These are phyloP conservation scores for Oemleria cerasiformis DNA, from an alignment of 306 rosid genomes.

Conservation along the genomic window DNA sequence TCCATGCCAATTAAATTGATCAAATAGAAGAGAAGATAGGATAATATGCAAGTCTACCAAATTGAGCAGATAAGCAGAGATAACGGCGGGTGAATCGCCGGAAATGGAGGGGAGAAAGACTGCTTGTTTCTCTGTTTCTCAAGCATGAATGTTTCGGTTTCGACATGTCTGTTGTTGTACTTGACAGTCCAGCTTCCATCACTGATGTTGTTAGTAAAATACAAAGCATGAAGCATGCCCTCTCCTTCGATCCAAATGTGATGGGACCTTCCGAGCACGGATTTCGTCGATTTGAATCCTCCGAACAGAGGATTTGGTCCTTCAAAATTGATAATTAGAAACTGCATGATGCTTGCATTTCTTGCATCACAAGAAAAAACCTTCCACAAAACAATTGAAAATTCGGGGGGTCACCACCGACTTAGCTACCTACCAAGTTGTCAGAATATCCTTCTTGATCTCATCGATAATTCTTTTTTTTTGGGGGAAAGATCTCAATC, in stretches of 20 bases:
- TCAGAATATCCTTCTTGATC: not conserved
- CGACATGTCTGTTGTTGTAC: constrained; percentile 60
- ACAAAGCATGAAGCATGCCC: constrained; percentile 76
- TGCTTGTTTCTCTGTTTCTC: constrained; percentile 58
- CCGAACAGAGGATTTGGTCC: constrained; percentile 77
- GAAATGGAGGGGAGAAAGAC: constrained; percentile 52
- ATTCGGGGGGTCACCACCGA: not conserved
- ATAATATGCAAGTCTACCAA: constrained; percentile 34
- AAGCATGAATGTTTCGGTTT: constrained; percentile 51
- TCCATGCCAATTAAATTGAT: not conserved
- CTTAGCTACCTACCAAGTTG: not conserved
- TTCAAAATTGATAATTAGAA: constrained; percentile 21
- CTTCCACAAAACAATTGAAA: not conserved
- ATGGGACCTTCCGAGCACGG: constrained; percentile 55
- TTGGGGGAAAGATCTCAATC: too few relatives aligned
- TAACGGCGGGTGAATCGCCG: constrained; percentile 52
- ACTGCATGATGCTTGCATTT: not conserved
- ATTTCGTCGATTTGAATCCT: constrained; percentile 58
- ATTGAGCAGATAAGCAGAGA: constrained; percentile 54
- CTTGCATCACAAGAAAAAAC: not conserved
- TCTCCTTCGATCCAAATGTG: constrained; percentile 80
- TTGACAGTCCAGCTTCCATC: constrained; percentile 33
- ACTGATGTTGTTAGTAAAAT: constrained; percentile 31
- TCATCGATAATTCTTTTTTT: not conserved
- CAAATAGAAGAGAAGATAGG: not conserved